Conservation (phyloP, 441 rosid species). For the Codiaeum variegatum region DNA sequence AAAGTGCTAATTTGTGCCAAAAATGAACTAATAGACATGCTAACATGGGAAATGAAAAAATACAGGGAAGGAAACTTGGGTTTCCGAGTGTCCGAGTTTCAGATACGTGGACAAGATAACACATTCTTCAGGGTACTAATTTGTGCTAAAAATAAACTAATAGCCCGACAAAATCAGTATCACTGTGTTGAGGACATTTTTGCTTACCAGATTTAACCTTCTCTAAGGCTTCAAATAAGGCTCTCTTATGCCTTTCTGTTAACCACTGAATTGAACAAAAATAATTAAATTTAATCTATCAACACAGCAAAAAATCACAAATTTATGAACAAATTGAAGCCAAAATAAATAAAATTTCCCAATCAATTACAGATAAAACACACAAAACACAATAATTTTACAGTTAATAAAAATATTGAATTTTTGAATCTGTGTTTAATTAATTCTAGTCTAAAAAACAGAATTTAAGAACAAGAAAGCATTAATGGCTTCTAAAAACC, state of each 20-base stretch:
- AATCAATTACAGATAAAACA: not conserved
- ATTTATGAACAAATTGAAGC: not conserved
- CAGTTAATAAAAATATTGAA: too few species aligned
- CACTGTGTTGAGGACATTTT: not conserved
- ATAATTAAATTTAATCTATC: not conserved
- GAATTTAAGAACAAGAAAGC: slow-evolving; percentile 1
- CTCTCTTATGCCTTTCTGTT: slow-evolving; percentile 69
- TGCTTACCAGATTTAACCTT: slow-evolving; percentile 81
- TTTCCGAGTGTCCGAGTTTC: too few species aligned
- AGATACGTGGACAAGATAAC: too few species aligned
- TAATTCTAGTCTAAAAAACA: not conserved
- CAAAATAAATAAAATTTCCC: not conserved
- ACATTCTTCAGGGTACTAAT: not conserved
- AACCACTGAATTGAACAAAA: slow-evolving; percentile 49
- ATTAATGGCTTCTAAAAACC: not conserved
- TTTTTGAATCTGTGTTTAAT: not conserved
- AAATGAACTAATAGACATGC: too few species aligned
- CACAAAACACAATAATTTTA: not conserved
- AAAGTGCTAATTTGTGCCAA: not conserved
- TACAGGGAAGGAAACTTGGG: too few species aligned
- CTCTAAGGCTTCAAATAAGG: slow-evolving; percentile 81
- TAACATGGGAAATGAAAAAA: too few species aligned
- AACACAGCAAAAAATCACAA: not conserved
- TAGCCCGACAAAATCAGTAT: not conserved
- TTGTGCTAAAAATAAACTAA: not conserved